These are phyloP conservation scores for Teratosphaeriaceae sp. DNA, from an alignment of 2,329 filamentous ascomycete genomes.

Conservation along the genomic window DNA sequence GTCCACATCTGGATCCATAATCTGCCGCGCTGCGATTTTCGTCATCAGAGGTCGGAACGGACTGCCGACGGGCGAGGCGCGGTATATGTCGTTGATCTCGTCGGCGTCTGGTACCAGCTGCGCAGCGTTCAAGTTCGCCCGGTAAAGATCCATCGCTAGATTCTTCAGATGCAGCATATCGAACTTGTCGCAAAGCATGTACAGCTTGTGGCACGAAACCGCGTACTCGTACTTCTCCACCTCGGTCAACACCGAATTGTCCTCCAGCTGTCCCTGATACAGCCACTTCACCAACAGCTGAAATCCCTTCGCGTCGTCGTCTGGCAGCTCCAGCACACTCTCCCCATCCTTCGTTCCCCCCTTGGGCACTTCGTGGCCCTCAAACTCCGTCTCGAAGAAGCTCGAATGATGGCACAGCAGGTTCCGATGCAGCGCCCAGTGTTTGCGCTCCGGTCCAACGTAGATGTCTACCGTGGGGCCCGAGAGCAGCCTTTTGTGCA, in stretches of 20 bases:
- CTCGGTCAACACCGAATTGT: slow-evolving; percentile 40
- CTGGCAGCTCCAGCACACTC: slow-evolving; percentile 40
- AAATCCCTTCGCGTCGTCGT: slow-evolving; percentile 47
- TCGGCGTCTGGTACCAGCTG: slow-evolving; percentile 48
- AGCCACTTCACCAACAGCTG: slow-evolving; percentile 51
- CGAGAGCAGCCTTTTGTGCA: slow-evolving; percentile 46
- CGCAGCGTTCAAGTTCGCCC: slow-evolving; percentile 43
- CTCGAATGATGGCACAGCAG: slow-evolving; percentile 48
- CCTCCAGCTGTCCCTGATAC: slow-evolving; percentile 48
- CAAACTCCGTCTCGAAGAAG: slow-evolving; percentile 34
- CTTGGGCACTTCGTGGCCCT: slow-evolving; percentile 30
- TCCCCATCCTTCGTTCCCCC: slow-evolving; percentile 30
- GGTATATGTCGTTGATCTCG: slow-evolving; percentile 50
- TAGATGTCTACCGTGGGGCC: slow-evolving; percentile 47
- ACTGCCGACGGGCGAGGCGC: slow-evolving; percentile 36
- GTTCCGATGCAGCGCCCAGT: slow-evolving; percentile 48
- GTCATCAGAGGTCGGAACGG: slow-evolving; percentile 47
- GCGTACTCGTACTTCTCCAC: slow-evolving; percentile 49
- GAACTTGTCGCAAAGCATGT: slow-evolving; percentile 47
- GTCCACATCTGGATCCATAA: slow-evolving; percentile 49
- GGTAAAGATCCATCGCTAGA: slow-evolving; percentile 49
- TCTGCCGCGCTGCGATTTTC: slow-evolving; percentile 49
- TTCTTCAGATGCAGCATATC: slow-evolving; percentile 47
- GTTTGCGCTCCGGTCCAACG: slow-evolving; percentile 41
- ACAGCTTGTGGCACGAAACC: slow-evolving; percentile 47